These are phyloP conservation scores for Xylaria sp. DNA, from an alignment of 2,329 filamentous ascomycete species.

Conservation along the genomic window DNA sequence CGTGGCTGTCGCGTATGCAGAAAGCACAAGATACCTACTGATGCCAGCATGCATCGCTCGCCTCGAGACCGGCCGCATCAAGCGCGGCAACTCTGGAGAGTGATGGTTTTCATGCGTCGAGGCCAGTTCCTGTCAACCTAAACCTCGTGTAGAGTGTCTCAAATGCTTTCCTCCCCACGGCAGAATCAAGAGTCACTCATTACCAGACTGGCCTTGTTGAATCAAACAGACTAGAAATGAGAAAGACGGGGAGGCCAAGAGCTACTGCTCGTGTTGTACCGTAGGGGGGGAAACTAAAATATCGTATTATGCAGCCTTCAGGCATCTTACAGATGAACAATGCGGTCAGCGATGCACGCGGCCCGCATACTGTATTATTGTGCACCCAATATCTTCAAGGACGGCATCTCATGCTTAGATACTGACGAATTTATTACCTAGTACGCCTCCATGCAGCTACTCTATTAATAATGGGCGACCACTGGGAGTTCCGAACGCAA, in stretches of 20 bases:
- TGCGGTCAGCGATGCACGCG: slow-evolving; percentile 39
- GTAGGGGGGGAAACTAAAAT: slow-evolving; percentile 28
- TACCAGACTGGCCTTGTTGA: background rate
- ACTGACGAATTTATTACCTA: slow-evolving; percentile 4
- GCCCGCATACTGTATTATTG: slow-evolving; percentile 11
- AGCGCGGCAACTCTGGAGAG: slow-evolving; percentile 4
- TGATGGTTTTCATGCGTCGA: background rate
- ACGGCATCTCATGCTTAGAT: slow-evolving; percentile 5
- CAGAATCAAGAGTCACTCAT: background rate
- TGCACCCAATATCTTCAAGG: slow-evolving; percentile 17
- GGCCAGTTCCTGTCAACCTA: background rate
- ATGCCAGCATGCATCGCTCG: slow-evolving; percentile 11
- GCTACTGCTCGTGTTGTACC: slow-evolving; percentile 4
- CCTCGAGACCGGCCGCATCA: slow-evolving; percentile 22
- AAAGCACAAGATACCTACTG: slow-evolving; percentile 12
- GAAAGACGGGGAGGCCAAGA: slow-evolving; percentile 24
- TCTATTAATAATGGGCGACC: background rate
- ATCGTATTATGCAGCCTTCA: slow-evolving; percentile 45
- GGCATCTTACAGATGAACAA: slow-evolving; percentile 41
- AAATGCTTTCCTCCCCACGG: background rate
- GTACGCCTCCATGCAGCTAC: background rate
- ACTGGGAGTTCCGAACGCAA: slow-evolving; percentile 3
- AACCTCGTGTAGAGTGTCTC: background rate
- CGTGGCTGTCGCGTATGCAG: slow-evolving; percentile 17
- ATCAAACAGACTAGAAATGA: slow-evolving; percentile 26